Percentiles rank a stretch among this genome's conserved stretches.
Conservation (phyloP, 1,284 basidiomycete species). For the Puccinia coronata region DNA sequence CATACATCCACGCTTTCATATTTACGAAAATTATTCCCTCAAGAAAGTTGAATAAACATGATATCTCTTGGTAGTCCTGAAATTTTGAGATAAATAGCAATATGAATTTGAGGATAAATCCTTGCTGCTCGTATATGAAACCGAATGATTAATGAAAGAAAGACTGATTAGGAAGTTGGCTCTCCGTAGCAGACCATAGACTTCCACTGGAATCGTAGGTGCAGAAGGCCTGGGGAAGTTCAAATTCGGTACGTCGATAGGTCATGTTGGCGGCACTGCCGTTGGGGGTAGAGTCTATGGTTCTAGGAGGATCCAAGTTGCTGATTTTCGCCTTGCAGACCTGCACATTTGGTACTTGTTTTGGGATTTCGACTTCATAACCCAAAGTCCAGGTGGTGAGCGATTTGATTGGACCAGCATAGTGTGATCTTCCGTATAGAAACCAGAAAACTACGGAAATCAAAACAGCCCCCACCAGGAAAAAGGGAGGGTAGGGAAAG, state of each 20-base stretch:
- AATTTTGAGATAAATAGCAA: neutral
- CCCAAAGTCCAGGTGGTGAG: slow-evolving; percentile 45
- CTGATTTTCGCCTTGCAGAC: neutral
- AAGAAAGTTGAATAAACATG: neutral
- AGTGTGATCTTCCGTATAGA: slow-evolving; percentile 28
- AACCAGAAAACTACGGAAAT: slow-evolving; percentile 25
- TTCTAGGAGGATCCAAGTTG: neutral
- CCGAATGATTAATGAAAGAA: neutral
- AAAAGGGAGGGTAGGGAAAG: slow-evolving; percentile 14
- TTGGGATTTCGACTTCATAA: slow-evolving; percentile 42
- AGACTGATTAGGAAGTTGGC: slow-evolving; percentile 1
- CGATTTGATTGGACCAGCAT: slow-evolving; percentile 42
- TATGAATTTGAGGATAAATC: neutral
- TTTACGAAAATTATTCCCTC: neutral
- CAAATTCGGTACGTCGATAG: neutral
- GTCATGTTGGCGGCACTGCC: neutral
- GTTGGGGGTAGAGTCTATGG: neutral
- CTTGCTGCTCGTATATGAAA: neutral
- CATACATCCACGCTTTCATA: neutral
- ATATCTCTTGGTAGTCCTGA: neutral
- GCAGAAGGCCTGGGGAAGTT: slow-evolving; percentile 25
- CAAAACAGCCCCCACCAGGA: neutral
- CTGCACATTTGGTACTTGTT: neutral
- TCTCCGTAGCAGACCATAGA: slow-evolving; percentile 30
- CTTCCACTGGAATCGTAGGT: slow-evolving; percentile 37